Evolutionary conservation across 345 rosid genomes (phyloP).

Genomic region (Trapa bicornis): DNA sequence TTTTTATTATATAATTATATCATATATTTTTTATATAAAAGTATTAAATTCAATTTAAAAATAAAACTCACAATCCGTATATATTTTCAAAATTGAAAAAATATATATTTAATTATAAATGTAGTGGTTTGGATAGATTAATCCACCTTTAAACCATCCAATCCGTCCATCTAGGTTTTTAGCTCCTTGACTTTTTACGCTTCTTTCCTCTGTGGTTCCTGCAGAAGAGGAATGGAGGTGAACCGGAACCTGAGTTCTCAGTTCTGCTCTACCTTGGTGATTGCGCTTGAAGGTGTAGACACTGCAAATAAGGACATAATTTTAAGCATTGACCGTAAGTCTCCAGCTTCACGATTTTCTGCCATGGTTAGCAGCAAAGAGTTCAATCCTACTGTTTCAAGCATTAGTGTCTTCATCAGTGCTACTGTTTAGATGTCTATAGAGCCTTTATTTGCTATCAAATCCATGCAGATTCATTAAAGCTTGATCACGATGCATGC

Average conservation of each 20-base stretch:
- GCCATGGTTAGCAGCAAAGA: not conserved
- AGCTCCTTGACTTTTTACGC: not conserved
- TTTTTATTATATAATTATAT: too few relatives aligned
- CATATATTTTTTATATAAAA: too few relatives aligned
- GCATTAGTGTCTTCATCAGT: not conserved
- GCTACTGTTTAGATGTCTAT: not conserved
- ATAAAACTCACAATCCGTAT: too few relatives aligned
- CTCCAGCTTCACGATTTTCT: constrained; percentile 9
- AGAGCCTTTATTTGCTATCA: constrained; percentile 5
- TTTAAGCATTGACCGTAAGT: constrained; percentile 68
- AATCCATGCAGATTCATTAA: constrained; percentile 53
- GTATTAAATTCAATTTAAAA: too few relatives aligned
- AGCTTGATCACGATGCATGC: constrained; percentile 84
- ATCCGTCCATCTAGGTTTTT: not conserved
- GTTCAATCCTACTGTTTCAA: too few relatives aligned
- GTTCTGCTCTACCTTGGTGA: constrained; percentile 65
- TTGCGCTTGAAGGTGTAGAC: constrained; percentile 53
- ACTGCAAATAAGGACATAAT: constrained; percentile 52
- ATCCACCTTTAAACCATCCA: too few relatives aligned
- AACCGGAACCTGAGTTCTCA: constrained; percentile 48
- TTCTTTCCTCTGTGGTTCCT: not conserved
- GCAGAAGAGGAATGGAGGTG: constrained; percentile 71
- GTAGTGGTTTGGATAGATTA: too few relatives aligned
- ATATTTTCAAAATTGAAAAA: too few relatives aligned
- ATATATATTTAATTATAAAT: too few relatives aligned